Percentiles rank a stretch among this genome's conserved stretches.
phyloP scores from a whole-genome alignment of 116 monocot genomes.

The Cymodocea nodosa region DNA sequence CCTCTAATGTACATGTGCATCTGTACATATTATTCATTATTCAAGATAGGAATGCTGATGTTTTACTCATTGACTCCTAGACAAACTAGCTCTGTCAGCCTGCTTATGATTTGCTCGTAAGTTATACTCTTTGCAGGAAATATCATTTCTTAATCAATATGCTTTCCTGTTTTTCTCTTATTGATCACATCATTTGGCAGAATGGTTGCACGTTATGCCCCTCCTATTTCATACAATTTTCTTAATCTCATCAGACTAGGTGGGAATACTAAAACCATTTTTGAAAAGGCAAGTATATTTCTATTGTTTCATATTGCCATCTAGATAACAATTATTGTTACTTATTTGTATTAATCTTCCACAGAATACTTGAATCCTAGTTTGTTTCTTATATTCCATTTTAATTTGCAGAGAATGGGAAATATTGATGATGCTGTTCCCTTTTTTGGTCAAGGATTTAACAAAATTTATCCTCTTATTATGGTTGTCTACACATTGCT shows the following conservation, averaged over 20 bases:
- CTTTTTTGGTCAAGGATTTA: constrained; percentile 87
- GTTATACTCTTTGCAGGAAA: constrained; percentile 9
- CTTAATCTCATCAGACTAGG: constrained; percentile 88
- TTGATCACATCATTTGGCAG: constrained; percentile 17
- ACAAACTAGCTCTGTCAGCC: constrained; percentile 94
- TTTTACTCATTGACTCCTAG: constrained; percentile 88
- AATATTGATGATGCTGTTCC: constrained; percentile 96
- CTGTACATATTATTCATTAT: constrained; percentile 96
- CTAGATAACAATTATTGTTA: neutral
- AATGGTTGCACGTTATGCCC: constrained; percentile 98
- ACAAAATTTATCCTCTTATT: constrained; percentile 95
- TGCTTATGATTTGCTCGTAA: constrained; percentile 99
- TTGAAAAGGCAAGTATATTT: constrained; percentile 56
- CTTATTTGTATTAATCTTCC: neutral
- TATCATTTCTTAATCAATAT: neutral
- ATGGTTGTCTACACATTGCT: constrained; percentile 95
- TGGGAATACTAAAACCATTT: constrained; percentile 65
- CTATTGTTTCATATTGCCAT: no score
- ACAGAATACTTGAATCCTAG: neutral
- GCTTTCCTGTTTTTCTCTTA: neutral
- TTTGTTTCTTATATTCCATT: neutral
- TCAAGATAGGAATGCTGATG: constrained; percentile 98
- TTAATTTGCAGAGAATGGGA: constrained; percentile 78
- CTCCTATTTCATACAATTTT: constrained; percentile 97
- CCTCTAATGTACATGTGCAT: constrained; percentile 98